These are phyloP conservation scores for Paramyrothecium roridum DNA, from an alignment of 2,329 filamentous ascomycete genomes.

Conservation along the genomic window DNA sequence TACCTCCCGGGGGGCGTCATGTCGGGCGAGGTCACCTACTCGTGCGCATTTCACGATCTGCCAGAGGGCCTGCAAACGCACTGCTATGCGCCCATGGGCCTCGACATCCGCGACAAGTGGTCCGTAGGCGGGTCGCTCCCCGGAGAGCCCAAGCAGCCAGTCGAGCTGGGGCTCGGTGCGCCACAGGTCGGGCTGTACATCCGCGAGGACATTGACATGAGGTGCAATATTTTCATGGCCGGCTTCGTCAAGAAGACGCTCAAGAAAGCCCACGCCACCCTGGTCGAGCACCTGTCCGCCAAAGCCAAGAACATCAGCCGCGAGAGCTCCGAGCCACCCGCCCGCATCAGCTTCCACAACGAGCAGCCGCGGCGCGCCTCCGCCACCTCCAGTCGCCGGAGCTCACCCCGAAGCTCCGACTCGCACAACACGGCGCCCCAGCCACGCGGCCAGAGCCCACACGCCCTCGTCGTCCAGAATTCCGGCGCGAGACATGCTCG, in stretches of 20 bases:
- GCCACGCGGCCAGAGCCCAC: not conserved
- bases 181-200: constrained; percentile 72
- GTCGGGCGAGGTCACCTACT: constrained; percentile 70
- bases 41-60: constrained; percentile 75
- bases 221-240: constrained; percentile 73
- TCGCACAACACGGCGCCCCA: not conserved
- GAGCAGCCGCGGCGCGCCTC: constrained; percentile 1
- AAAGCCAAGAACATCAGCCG: constrained; percentile 25
- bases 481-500: not conserved
- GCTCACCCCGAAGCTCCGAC: not conserved
- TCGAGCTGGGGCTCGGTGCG: constrained; percentile 63
- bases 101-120: constrained; percentile 79
- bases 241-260: constrained; percentile 80
- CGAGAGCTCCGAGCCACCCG: not conserved
- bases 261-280: constrained; percentile 67
- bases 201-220: constrained; percentile 79
- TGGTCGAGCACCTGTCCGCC: constrained; percentile 61
- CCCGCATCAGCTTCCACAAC: not conserved
- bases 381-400: not conserved
- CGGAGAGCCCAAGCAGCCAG: constrained; percentile 62
- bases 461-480: not conserved
- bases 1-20: constrained; percentile 68
- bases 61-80: constrained; percentile 75
- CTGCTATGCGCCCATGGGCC: constrained; percentile 76
- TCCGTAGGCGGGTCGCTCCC: constrained; percentile 68